phyloP scores from a whole-genome alignment of 148 eudicot genomes.

The Suaeda aralocaspica region DNA sequence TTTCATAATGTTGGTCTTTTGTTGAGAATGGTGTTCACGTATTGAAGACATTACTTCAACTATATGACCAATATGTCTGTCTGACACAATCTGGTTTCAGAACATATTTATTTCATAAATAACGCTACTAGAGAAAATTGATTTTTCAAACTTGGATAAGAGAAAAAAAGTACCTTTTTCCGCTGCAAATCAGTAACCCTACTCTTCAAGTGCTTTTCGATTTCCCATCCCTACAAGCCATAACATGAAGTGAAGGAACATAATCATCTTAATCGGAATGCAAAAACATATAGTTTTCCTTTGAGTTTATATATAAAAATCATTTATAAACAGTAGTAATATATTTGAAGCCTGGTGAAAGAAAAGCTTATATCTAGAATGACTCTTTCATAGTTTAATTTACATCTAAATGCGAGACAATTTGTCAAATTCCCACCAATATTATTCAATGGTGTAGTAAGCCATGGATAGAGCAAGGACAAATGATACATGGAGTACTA shows the following conservation, averaged over 20 bases:
- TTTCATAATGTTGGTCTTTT: constrained; percentile 39
- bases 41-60: constrained; percentile 51
- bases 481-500: too few species aligned
- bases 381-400: background rate
- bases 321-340: background rate
- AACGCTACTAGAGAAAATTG: background rate
- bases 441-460: too few species aligned
- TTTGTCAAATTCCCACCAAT: too few species aligned
- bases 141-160: constrained; percentile 4
- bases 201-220: constrained; percentile 77
- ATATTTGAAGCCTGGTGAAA: background rate
- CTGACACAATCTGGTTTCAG: constrained; percentile 48
- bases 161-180: constrained; percentile 42
- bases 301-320: background rate
- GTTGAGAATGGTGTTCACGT: constrained; percentile 53
- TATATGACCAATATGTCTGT: constrained; percentile 41
- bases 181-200: constrained; percentile 51
- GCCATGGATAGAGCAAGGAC: background rate
- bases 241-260: constrained; percentile 13
- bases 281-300: background rate
- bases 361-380: background rate
- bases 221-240: constrained; percentile 63
- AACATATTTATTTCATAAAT: constrained; percentile 22
- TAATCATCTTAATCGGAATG: background rate
- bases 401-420: too few species aligned